Conservation (phyloP, 1,139 yeast species). For the Tardiomyces digboiensis region DNA sequence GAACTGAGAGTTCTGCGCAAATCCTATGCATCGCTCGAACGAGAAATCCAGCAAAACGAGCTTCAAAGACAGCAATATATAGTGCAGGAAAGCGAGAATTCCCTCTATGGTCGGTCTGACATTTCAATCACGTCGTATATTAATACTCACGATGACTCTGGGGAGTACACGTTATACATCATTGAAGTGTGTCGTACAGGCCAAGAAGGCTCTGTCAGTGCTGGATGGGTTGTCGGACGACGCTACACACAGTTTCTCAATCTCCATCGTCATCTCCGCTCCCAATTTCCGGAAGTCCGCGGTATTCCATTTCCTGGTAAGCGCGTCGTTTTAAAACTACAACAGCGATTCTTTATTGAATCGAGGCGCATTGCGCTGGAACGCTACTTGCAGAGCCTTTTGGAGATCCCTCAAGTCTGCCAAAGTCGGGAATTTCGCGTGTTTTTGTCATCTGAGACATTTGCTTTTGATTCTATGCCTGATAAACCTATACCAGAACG, state of each 20-base stretch:
- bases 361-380: slow-evolving; percentile 54
- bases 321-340: slow-evolving; percentile 55
- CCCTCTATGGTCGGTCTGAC: slow-evolving; percentile 61
- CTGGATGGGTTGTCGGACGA: slow-evolving; percentile 88
- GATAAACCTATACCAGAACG: not conserved
- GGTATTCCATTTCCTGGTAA: slow-evolving; percentile 53
- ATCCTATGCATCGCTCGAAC: slow-evolving; percentile 53
- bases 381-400: slow-evolving; percentile 46
- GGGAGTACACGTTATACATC: slow-evolving; percentile 57
- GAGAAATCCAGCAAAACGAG: slow-evolving; percentile 65
- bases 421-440: slow-evolving; percentile 61
- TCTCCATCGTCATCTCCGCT: slow-evolving; percentile 55
- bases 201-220: slow-evolving; percentile 36
- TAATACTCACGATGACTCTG: slow-evolving; percentile 38
- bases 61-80: slow-evolving; percentile 70
- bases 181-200: slow-evolving; percentile 62
- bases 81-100: slow-evolving; percentile 75
- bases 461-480: slow-evolving; percentile 22
- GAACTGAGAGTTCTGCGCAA: slow-evolving; percentile 60
- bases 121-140: slow-evolving; percentile 61
- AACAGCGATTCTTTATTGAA: slow-evolving; percentile 51
- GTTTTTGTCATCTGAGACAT: slow-evolving; percentile 69
- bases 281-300: slow-evolving; percentile 41
- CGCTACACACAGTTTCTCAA: slow-evolving; percentile 77
- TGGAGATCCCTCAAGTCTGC: slow-evolving; percentile 61